Evolutionary conservation across 2,329 filamentous ascomycete genomes (phyloP).

Genomic region (Akanthomyces lecanii): DNA sequence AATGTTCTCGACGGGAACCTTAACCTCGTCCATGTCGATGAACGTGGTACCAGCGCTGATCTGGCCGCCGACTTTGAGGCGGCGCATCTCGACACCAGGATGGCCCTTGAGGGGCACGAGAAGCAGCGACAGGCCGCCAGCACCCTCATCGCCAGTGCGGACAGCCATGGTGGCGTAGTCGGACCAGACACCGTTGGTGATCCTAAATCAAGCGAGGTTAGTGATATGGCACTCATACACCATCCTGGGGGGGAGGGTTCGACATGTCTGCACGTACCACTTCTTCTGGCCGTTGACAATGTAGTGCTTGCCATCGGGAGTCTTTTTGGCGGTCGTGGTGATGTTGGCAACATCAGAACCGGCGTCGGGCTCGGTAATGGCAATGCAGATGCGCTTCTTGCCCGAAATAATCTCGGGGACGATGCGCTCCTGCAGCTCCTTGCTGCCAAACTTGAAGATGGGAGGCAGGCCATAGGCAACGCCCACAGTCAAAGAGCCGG

Average conservation of each 20-base stretch:
- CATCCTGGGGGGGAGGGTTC: background rate
- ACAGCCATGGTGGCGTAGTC: constrained; percentile 60
- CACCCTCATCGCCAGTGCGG: constrained; percentile 51
- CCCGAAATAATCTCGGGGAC: constrained; percentile 65
- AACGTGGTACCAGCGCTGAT: constrained; percentile 59
- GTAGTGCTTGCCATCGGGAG: constrained; percentile 60
- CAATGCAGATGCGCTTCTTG: constrained; percentile 66
- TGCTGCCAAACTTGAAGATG: constrained; percentile 63
- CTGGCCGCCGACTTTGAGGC: constrained; percentile 60
- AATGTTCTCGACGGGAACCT: constrained; percentile 49
- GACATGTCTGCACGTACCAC: constrained; percentile 42
- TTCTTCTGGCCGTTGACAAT: constrained; percentile 74
- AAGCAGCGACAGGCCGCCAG: constrained; percentile 49
- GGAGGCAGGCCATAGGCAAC: constrained; percentile 70
- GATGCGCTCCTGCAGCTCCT: constrained; percentile 59
- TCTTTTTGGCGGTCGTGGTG: constrained; percentile 61
- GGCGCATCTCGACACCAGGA: constrained; percentile 25
- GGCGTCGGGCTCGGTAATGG: constrained; percentile 71
- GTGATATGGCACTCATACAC: too few species aligned
- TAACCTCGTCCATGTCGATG: constrained; percentile 49
- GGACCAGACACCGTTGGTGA: constrained; percentile 59
- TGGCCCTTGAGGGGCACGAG: constrained; percentile 43
- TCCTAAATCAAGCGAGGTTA: constrained; percentile 26
- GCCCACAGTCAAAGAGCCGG: constrained; percentile 63
- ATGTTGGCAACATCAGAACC: constrained; percentile 73